Evolutionary conservation across 805 yeast species (phyloP).

Genomic region (Teunomyces barrocoloradensis): DNA sequence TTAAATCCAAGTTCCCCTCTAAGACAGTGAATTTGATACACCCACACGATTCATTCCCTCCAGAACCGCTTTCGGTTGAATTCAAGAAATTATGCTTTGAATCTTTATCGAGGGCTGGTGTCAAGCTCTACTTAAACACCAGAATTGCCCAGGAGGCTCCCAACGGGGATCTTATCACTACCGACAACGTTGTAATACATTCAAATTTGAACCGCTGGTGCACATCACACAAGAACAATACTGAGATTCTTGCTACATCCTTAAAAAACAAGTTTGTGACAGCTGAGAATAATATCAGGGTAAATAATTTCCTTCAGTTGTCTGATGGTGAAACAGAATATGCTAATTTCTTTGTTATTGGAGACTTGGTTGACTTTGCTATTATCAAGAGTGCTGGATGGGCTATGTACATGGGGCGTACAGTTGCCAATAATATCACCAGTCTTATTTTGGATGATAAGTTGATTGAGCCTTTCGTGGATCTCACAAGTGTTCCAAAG

Average conservation of each 20-base stretch:
- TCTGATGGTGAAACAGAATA: conserved; percentile 14
- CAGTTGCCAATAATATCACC: conserved; percentile 35
- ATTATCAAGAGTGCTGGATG: conserved; percentile 45
- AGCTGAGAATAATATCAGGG: conserved; percentile 26
- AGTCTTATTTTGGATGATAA: conserved; percentile 25
- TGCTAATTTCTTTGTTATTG: conserved; percentile 32
- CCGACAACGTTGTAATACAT: conserved; percentile 23
- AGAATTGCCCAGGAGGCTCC: conserved; percentile 28
- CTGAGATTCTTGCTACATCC: conserved; percentile 20
- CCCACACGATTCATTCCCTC: conserved; percentile 36
- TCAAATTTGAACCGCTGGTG: conserved; percentile 38
- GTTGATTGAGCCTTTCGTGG: conserved; percentile 34
- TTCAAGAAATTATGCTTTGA: conserved; percentile 26
- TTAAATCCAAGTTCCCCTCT: conserved; percentile 30
- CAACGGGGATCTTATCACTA: conserved; percentile 26
- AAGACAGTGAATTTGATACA: conserved; percentile 37
- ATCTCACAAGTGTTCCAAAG: conserved; percentile 30
- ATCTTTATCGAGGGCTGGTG: conserved; percentile 26
- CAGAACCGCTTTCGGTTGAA: conserved; percentile 32
- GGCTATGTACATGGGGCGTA: conserved; percentile 44
- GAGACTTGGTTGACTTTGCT: conserved; percentile 39
- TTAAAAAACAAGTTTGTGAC: conserved; percentile 24
- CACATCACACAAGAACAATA: conserved; percentile 32
- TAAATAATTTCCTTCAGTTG: conserved; percentile 38
- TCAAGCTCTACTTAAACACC: conserved; percentile 27